Evolutionary conservation across 73 alveolate genomes (phyloP).

Genomic region (Paramecium sonneborni): DNA sequence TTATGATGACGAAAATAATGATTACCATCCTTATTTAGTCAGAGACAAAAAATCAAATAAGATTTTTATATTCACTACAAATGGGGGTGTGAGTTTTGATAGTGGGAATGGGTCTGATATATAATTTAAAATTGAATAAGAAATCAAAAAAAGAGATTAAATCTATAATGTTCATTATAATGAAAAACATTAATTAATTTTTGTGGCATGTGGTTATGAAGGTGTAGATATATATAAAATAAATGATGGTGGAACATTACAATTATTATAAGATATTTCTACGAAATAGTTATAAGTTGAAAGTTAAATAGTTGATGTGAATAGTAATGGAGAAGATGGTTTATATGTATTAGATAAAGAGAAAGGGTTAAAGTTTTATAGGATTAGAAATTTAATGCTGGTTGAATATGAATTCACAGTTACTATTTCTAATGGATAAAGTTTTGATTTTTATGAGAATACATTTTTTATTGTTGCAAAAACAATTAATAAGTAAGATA

Average conservation of each 20-base stretch:
- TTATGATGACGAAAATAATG: not conserved
- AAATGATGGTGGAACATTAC: not conserved
- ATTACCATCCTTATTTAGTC: not conserved
- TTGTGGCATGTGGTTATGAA: conserved; percentile 19
- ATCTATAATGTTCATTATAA: not conserved
- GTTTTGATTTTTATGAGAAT: conserved; percentile 8
- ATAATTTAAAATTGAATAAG: not conserved
- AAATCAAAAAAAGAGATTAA: not conserved
- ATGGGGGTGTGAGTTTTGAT: conserved; percentile 34
- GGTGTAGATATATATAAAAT: conserved; percentile 9
- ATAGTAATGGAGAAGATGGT: not conserved
- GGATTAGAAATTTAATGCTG: not conserved
- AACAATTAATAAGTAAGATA: not conserved
- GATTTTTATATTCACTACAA: not conserved
- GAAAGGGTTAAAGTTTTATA: not conserved
- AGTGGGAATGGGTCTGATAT: not conserved
- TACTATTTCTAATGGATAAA: not conserved
- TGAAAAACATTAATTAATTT: not conserved
- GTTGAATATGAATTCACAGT: not conserved
- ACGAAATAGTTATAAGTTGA: not conserved
- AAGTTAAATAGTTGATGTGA: not conserved
- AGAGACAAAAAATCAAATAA: not conserved
- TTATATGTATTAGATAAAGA: not conserved
- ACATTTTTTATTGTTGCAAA: conserved; percentile 41
- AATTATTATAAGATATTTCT: not conserved